phyloP scores from a whole-genome alignment of 306 rosid genomes.

The Gastrolobium villosum region DNA sequence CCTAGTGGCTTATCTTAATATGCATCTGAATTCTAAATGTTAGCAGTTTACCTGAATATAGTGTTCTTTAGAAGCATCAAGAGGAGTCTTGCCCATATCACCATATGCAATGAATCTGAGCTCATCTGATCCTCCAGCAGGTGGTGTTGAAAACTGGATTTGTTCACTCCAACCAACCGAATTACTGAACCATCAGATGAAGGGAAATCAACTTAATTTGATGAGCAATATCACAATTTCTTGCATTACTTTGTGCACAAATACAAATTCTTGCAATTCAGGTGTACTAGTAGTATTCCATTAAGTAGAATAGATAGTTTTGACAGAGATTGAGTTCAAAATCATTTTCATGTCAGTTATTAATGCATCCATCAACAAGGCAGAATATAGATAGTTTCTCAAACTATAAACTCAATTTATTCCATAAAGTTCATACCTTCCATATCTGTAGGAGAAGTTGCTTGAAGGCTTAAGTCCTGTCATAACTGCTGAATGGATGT shows the following conservation, averaged over 20 bases:
- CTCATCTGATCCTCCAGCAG: conserved; percentile 79
- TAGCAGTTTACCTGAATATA: conserved; percentile 79
- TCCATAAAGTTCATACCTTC: conserved; percentile 65
- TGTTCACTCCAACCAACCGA: conserved; percentile 80
- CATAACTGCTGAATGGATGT: conserved; percentile 86
- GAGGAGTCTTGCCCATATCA: conserved; percentile 96
- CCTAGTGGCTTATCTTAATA: neutral
- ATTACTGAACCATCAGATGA: conserved; percentile 54
- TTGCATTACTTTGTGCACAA: conserved; percentile 26
- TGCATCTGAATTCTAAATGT: conserved; percentile 25
- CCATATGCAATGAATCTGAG: conserved; percentile 77
- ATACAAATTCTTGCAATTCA: conserved; percentile 23
- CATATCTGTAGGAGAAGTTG: conserved; percentile 70
- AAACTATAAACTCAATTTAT: neutral
- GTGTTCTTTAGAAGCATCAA: conserved; percentile 77
- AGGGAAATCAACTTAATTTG: neutral
- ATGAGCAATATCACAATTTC: neutral
- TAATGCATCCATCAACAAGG: neutral
- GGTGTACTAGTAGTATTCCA: neutral
- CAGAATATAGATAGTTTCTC: conserved; percentile 12
- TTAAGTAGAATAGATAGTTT: neutral
- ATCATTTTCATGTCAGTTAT: neutral
- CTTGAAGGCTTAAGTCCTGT: conserved; percentile 79
- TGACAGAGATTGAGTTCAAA: neutral
- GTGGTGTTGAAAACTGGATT: conserved; percentile 74